Evolutionary conservation across 139 green algal species (phyloP), one percentile per base, ranked within the genome.

Genomic region (Micromonas commoda): DNA sequence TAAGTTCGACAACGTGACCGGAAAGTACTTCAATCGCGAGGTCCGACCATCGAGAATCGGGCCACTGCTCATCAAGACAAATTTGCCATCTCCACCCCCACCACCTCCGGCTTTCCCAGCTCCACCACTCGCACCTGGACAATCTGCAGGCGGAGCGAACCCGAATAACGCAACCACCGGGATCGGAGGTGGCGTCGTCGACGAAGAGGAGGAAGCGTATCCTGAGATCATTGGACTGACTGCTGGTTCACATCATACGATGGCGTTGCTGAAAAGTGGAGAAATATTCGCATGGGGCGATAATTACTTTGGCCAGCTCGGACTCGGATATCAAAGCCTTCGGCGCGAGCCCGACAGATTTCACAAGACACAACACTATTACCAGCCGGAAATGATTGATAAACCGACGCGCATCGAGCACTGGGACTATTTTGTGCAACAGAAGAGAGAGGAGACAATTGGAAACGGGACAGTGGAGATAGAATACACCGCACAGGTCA

Each of bases 231-330:
- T 33, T 29, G 39, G 72, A 20, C 33, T 79, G 2, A 35, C 3
- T 29, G 19, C 26, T 4, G 73, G 73, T 9, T 33, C 6, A 2
- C 21, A 64, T 32, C 73, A 79, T 31, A 34, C 60, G 3, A 9
- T 79, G 6, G 34, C 32, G 53, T 60, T 82, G 23, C 38, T 53
- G 26, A 19, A 31, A 19, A 26, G n/a, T 2, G 77, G 77, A n/a
- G 28, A 77, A 26, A 57, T 82, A 28, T 82, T 71, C 29, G 20
- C 77, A 9, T 82, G 77, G 77, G 77, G 77, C 23, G 69, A 82
- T 26, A 82, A 82, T 33, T 73, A 57, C 34, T 77, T 65, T 31
- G 77, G 77, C 4, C 77, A 82, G 52, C 38, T 82, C 3, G 77
- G 77, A 9, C 16, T 77, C 3, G 77, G 77, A 63, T 73, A 76